Base-by-base conservation (phyloP, 805 yeast genomes). In the Candida ficus region DNA sequence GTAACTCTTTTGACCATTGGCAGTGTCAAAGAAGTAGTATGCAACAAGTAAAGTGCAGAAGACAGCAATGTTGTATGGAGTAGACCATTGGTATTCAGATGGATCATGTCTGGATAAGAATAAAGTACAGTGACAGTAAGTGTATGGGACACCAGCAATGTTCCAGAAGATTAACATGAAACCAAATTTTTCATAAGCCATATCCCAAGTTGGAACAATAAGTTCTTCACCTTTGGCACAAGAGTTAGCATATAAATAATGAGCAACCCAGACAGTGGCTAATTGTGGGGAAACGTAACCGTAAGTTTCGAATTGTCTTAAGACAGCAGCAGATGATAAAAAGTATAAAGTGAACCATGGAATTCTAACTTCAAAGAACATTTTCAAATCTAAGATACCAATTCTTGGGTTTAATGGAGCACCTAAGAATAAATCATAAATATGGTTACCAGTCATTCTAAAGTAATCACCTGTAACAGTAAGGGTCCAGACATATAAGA, bases 121-220 rank as follows among this genome's bases (percentile, higher is more conserved):
- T 55, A 93, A 71, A 10, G 96, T 86, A 63, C 95, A 83, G 60
- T 89, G 96, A 65, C 97, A 88, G 70, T 93, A 93, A 32, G 98
- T 91, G 78, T 81, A 93, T 36, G 99, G 99, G 31, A 93, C 99
- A 56, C 99, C 99, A 25, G 97, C 96, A 62, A 93, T 88, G 69
- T 93, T 93, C 99, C 99, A 93, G 73, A 93, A 93, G 54, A 90
- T 79, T 50, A 93, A 76, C 98, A 93, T 90, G 72, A 93, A 93
- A n/a, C 99, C 99, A 56, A 93, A 93, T 67, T 93, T 93, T 64
- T 93, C 99, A 64, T 93, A 93, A 25, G 95, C 96, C 97, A 93
- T 91, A 64, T 93, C 99, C 98, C 99, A 93, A 16, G 96, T 85
- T 53, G 98, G 96, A 47, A 90, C 95, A 61, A 93, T 93, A 54